Evolutionary conservation across 306 rosid genomes (phyloP).

Genomic region (Castanopsis chinensis): DNA sequence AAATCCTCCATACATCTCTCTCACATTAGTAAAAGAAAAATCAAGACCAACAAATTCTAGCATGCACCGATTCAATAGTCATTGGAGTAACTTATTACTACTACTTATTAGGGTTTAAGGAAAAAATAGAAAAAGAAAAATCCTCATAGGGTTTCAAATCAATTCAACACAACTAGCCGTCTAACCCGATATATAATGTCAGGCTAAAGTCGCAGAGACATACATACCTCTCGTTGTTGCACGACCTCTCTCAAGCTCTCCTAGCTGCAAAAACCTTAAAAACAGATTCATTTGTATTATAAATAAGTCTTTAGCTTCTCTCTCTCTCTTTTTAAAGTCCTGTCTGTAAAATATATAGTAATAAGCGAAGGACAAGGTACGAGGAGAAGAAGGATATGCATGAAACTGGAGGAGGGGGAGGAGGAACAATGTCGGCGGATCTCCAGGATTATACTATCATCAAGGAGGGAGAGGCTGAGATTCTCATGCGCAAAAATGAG

Average conservation of each 20-base stretch:
- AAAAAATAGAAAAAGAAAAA: not conserved
- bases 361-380: not conserved
- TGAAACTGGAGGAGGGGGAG: slow-evolving; percentile 30
- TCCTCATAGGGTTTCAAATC: no score
- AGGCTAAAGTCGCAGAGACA: no score
- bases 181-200: no score
- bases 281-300: not conserved
- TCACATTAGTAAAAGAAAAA: not conserved
- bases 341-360: not conserved
- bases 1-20: no score
- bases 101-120: slow-evolving; percentile 28
- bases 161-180: no score
- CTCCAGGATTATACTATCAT: slow-evolving; percentile 61
- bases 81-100: no score
- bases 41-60: not conserved
- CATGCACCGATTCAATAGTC: not conserved
- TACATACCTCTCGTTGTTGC: no score
- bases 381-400: slow-evolving; percentile 24
- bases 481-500: slow-evolving; percentile 91
- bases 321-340: not conserved
- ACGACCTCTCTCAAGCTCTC: no score
- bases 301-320: not conserved
- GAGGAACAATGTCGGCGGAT: slow-evolving; percentile 58
- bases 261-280: slow-evolving; percentile 2
- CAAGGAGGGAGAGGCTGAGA: slow-evolving; percentile 99